Conservation (phyloP, 2,329 filamentous ascomycete species). For the Camptophora hylomeconis region DNA sequence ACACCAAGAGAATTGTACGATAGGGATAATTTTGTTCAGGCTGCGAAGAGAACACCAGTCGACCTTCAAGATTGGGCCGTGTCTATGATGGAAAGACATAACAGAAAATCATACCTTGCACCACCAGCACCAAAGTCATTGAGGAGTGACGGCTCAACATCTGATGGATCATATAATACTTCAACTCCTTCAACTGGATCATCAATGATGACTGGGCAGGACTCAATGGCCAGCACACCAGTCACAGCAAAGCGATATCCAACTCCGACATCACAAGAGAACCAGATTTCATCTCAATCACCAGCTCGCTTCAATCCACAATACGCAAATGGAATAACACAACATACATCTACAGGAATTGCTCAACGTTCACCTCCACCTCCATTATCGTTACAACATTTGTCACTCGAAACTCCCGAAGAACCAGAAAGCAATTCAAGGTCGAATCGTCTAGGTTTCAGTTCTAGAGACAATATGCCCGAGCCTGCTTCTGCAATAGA, state of each 20-base stretch:
- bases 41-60: conserved; percentile 90
- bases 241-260: not conserved
- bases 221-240: conserved; percentile 29
- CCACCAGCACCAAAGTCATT: conserved; percentile 70
- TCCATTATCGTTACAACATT: conserved; percentile 29
- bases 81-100: conserved; percentile 84
- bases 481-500: conserved; percentile 28
- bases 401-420: conserved; percentile 29
- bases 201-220: conserved; percentile 19
- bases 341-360: conserved; percentile 15
- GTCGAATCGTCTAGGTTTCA: conserved; percentile 11
- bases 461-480: conserved; percentile 15
- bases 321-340: conserved; percentile 11
- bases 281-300: conserved; percentile 41
- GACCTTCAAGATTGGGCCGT: conserved; percentile 89
- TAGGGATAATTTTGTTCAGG: conserved; percentile 85
- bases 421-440: conserved; percentile 20
- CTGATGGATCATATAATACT: conserved; percentile 18
- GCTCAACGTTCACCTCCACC: conserved; percentile 22
- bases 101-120: conserved; percentile 84
- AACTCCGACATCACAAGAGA: conserved; percentile 14
- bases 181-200: conserved; percentile 10
- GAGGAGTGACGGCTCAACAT: conserved; percentile 37
- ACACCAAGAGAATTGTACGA: conserved; percentile 91
- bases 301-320: conserved; percentile 17